Percentiles rank a stretch among this genome's conserved stretches.
phyloP scores from a whole-genome alignment of 2,329 filamentous ascomycete species.

The Claviceps africana region DNA sequence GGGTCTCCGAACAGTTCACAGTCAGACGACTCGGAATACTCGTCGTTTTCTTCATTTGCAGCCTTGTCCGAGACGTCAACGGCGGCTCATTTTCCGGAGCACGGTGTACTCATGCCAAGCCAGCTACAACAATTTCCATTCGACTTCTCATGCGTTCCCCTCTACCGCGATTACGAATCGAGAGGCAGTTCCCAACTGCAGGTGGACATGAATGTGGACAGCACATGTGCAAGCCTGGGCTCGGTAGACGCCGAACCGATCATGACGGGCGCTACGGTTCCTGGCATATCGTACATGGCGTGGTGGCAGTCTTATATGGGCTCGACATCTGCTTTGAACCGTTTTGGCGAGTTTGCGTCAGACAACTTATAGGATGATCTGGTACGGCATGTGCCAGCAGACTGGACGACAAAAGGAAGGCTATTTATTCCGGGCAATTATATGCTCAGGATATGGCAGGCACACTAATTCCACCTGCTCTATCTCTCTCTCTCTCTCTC shows the following conservation, averaged over 20 bases:
- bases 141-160: not conserved
- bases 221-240: not conserved
- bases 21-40: not conserved
- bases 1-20: not conserved
- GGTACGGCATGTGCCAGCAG: not conserved
- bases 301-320: slow-evolving; percentile 5
- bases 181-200: not conserved
- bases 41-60: not conserved
- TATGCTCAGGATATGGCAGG: not conserved
- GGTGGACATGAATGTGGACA: not conserved
- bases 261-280: not conserved
- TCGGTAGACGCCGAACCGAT: not conserved
- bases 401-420: not conserved
- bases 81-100: not conserved
- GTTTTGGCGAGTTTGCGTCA: not conserved
- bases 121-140: not conserved
- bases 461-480: not conserved
- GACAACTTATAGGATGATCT: not conserved
- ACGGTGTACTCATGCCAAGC: not conserved
- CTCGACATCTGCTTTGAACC: not conserved
- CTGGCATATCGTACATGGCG: slow-evolving; percentile 2
- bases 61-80: not conserved
- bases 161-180: not conserved
- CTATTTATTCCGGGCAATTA: not conserved
- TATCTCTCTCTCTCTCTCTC: not conserved